Evolutionary conservation across 192 early-diverging fungal species (phyloP), one percentile per base, ranked within the genome.

Genomic region (Umbelopsis ramanniana): DNA sequence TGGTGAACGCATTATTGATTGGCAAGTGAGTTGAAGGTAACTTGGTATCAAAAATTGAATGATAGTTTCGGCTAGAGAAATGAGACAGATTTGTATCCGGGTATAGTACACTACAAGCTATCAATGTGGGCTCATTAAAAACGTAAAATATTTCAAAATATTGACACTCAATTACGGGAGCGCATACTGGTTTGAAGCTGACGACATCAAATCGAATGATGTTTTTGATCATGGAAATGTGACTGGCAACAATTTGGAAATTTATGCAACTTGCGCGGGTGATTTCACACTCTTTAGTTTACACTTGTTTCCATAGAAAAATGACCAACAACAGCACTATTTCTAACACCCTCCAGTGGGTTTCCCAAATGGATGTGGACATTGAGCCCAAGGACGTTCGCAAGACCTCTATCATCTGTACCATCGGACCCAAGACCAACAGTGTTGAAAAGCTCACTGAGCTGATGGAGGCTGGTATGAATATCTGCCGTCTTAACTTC

Each of bases 331-430:
- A 75, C 71, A 72, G 68, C 40, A 38, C 70, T 24, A 83, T 84
- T 69, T 85, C 83, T 24, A 84, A 82, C 60, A 88, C 83, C 72
- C 85, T 92, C 33, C 81, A 92, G 78, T 94, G 93, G 93, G 73
- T 93, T 40, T 82, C 90, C 33, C 82, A 82, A 38, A 84, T 94
- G 55, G 81, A 79, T 67, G 88, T 92, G 57, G 87, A 82, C 70
- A 72, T 80, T 47, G 79, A 87, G 50, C 87, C 86, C 8, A 70
- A 71, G 26, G 84, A 82, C 33, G 75, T 86, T 57, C 90, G 93
- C 73, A 93, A 93, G 81, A 91, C 89, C 33, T 91, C 91, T 54
- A 93, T 94, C 45, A 93, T 94, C 79, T 93, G 91, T 81, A 94
- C 93, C 70, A 91, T 89, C 71, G 88, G 89, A 11, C 92, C 93